phyloP scores from a whole-genome alignment of 1,284 basidiomycete genomes.

The Ustilago bromivora region DNA sequence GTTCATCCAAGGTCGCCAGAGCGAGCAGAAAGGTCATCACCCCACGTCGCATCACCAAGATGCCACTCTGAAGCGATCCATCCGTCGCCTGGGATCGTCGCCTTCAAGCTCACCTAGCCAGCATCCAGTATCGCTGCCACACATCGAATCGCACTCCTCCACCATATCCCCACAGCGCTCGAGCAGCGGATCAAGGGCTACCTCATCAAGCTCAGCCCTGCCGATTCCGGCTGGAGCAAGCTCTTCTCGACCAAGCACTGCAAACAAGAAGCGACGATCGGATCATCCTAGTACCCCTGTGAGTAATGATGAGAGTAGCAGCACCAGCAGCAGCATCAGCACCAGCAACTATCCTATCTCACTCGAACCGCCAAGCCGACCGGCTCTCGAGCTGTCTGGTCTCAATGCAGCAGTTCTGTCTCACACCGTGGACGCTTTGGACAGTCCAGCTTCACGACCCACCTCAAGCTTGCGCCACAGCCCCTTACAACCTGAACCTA shows the following conservation, averaged over 20 bases:
- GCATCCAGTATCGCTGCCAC: neutral
- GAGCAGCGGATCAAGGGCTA: neutral
- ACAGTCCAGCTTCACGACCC: neutral
- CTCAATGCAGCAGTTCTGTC: neutral
- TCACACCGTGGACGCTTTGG: too few species aligned
- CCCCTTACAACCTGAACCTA: neutral
- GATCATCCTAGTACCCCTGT: neutral
- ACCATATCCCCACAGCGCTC: neutral
- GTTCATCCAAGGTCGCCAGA: neutral
- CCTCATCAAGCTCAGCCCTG: neutral
- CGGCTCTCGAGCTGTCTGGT: neutral
- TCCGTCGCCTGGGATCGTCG: slow-evolving; percentile 35
- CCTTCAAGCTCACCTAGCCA: slow-evolving; percentile 30
- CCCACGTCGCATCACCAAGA: slow-evolving; percentile 7
- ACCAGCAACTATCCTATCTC: neutral
- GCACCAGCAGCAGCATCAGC: neutral
- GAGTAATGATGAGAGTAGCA: neutral
- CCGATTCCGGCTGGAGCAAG: neutral
- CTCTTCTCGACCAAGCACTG: slow-evolving; percentile 1
- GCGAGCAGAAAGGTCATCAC: neutral
- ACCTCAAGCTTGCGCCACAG: neutral
- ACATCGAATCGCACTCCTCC: neutral
- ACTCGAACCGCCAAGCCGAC: neutral
- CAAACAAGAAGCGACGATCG: slow-evolving; percentile 35
- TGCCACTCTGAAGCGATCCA: slow-evolving; percentile 27